Evolutionary conservation across 78 protist species (phyloP), one percentile per base, ranked within the genome.

Genomic region (Speleostelium caveatum): DNA sequence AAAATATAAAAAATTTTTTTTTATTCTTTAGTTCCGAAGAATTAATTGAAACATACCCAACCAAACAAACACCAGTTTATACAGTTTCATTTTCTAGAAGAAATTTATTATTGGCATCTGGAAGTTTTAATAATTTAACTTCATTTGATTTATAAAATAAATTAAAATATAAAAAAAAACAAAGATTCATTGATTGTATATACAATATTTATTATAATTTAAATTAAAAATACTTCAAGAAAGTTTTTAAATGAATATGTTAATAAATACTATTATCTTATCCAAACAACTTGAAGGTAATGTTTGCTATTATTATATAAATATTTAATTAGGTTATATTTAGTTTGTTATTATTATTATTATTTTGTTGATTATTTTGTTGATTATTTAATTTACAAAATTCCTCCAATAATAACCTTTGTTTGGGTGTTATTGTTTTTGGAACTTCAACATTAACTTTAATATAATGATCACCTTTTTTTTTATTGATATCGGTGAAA

Each of bases 11-110:
- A n/a, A n/a, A n/a, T n/a, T n/a, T n/a, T n/a, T 58, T 58, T 45
- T 14, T 10, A 14, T 45, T 6, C 6, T 45, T 14, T 45, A 58
- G 63, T 32, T 72, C 66, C 21, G 73, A 77, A 7, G 93, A 75
- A 73, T 58, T 86, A 12, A 32, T 94, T 3, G 79, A 59, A 69
- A 65, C 92, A 10, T 92, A 79, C n/a, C 88, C 83, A 74, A 96
- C 98, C 22, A 95, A 94, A 87, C 61, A 85, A 56, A 95, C 98
- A 16, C 98, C 97, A 45, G 95, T 96, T 28, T 72, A 56, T 42
- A 45, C 30, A 51, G 93, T 90, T 53, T 28, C 77, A 16, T 96
- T 96, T 61, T 93, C 96, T 7, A 67, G 86, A 60, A 60, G 93
- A 51, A 96, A 96, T 73, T 59, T 95, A 33, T 90, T 96, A 22